Conservation (phyloP, 2,329 filamentous ascomycete species). For the Penicillium nordicum region DNA sequence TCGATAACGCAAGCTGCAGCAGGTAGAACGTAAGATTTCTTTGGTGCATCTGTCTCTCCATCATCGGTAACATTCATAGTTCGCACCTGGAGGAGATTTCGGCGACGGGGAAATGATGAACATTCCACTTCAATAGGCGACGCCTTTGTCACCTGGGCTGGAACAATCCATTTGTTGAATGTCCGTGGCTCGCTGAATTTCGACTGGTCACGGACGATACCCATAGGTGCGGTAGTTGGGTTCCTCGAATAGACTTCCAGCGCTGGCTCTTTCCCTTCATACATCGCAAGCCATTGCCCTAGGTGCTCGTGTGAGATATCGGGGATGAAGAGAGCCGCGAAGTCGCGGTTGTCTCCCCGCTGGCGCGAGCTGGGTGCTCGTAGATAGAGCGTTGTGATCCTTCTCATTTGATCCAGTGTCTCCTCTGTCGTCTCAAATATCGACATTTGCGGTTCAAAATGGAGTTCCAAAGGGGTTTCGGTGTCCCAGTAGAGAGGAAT, state of each 20-base stretch:
- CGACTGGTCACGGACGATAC: constrained; percentile 29
- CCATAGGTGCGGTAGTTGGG: constrained; percentile 1
- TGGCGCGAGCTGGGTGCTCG: constrained; percentile 20
- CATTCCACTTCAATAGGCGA: constrained; percentile 26
- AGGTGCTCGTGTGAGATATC: constrained; percentile 16
- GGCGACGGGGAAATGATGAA: constrained; percentile 23
- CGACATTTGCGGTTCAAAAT: constrained; percentile 15
- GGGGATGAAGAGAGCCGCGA: constrained; percentile 28
- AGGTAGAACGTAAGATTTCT: constrained; percentile 19
- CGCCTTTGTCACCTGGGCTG: not conserved
- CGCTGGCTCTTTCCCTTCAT: constrained; percentile 23
- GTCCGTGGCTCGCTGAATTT: constrained; percentile 24
- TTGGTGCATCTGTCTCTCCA: constrained; percentile 9
- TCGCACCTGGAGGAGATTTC: constrained; percentile 27
- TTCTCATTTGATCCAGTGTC: constrained; percentile 30
- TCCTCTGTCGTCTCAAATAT: constrained; percentile 11
- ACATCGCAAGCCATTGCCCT: constrained; percentile 18
- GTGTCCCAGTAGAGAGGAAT: constrained; percentile 32
- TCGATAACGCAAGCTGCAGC: constrained; percentile 34
- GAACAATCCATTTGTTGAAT: constrained; percentile 26
- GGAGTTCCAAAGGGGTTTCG: constrained; percentile 20
- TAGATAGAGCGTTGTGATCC: constrained; percentile 30
- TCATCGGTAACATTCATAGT: constrained; percentile 7
- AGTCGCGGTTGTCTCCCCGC: constrained; percentile 18
- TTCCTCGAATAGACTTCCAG: constrained; percentile 21